phyloP scores from a whole-genome alignment of 495 filamentous ascomycete species.

The Aspergillus sclerotioniger region DNA sequence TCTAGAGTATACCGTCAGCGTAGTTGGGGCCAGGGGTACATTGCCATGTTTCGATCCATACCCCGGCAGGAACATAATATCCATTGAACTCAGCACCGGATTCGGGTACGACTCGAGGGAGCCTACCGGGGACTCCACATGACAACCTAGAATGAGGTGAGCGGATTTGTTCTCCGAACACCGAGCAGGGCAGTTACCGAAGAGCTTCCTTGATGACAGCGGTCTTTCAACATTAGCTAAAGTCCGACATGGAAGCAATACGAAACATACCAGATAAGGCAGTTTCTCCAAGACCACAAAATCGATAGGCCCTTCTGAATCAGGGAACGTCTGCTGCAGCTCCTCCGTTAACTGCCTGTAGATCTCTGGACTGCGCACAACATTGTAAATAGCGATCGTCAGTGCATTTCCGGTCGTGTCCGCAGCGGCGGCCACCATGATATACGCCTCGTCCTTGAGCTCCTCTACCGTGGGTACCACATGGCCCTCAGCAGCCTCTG shows the following conservation, averaged over 20 bases:
- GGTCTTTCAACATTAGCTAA: slow-evolving; percentile 16
- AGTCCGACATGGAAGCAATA: neutral
- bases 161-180: neutral
- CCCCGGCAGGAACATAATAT: slow-evolving; percentile 24
- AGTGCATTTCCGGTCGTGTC: slow-evolving; percentile 44
- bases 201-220: slow-evolving; percentile 31
- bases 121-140: slow-evolving; percentile 26
- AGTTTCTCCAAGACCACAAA: slow-evolving; percentile 27
- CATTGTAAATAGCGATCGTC: slow-evolving; percentile 35
- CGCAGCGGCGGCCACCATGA: slow-evolving; percentile 30
- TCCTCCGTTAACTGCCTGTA: slow-evolving; percentile 29
- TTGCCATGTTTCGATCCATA: slow-evolving; percentile 8
- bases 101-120: slow-evolving; percentile 29
- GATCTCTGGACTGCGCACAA: slow-evolving; percentile 30
- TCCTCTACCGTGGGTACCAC: slow-evolving; percentile 19
- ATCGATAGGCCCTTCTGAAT: slow-evolving; percentile 18
- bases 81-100: slow-evolving; percentile 26
- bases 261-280: slow-evolving; percentile 31
- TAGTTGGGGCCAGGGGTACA: neutral
- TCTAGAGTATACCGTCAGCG: slow-evolving; percentile 8
- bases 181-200: slow-evolving; percentile 10
- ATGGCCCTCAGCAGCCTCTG: slow-evolving; percentile 20
- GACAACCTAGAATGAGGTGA: slow-evolving; percentile 22
- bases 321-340: slow-evolving; percentile 33
- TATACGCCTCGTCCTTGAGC: slow-evolving; percentile 33